Evolutionary conservation across 345 rosid genomes (phyloP).

Genomic region (Linum trigynum): DNA sequence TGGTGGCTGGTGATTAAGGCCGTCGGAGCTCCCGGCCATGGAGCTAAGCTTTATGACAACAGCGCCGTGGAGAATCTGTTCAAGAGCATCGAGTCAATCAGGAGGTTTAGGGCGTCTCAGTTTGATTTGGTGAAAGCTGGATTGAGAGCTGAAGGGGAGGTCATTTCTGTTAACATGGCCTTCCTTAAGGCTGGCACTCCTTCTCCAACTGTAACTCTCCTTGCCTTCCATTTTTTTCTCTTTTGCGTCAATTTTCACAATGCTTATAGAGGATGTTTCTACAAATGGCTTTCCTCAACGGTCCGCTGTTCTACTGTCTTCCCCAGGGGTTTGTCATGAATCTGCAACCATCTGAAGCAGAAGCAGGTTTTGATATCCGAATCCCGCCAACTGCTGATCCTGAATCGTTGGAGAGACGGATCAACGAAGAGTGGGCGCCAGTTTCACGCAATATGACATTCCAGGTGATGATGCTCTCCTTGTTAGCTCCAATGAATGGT

Average conservation of each 20-base stretch:
- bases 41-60: constrained; percentile 86
- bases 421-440: constrained; percentile 98
- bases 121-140: constrained; percentile 86
- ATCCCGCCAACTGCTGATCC: constrained; percentile 65
- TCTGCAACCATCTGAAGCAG: constrained; percentile 94
- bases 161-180: constrained; percentile 68
- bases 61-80: constrained; percentile 86
- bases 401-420: constrained; percentile 67
- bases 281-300: neutral
- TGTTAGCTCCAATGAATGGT: neutral
- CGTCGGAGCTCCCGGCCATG: constrained; percentile 89
- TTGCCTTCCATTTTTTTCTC: neutral
- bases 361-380: constrained; percentile 91
- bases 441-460: constrained; percentile 78
- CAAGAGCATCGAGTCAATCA: constrained; percentile 68
- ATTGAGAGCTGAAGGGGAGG: constrained; percentile 74
- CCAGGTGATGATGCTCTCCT: constrained; percentile 38
- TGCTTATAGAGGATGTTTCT: neutral
- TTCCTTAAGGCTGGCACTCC: constrained; percentile 93
- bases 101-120: constrained; percentile 86
- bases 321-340: constrained; percentile 89
- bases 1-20: constrained; percentile 93
- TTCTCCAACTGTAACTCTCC: constrained; percentile 66
- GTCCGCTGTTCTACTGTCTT: constrained; percentile 12
- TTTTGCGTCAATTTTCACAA: neutral